Percentiles rank a stretch among this genome's conserved stretches.
Evolutionary conservation across 2,329 filamentous ascomycete species (phyloP).

Genomic region (Fusarium caatingaense): DNA sequence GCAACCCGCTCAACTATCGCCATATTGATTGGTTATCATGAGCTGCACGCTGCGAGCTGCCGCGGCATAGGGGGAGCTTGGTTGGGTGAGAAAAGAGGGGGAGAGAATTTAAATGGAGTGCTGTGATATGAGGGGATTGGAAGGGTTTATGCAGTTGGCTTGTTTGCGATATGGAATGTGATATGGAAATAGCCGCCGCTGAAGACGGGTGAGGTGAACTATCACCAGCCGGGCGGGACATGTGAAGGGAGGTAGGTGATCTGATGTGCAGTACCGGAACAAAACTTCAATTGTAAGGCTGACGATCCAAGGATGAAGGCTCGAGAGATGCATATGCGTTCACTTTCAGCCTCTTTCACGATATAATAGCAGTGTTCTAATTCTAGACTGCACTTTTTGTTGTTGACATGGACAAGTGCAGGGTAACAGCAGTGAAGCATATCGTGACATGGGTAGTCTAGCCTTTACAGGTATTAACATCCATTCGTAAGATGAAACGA

Average conservation of each 20-base stretch:
- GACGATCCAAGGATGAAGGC: conserved; percentile 26
- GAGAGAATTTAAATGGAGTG: conserved; percentile 4
- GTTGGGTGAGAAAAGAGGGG: conserved; percentile 25
- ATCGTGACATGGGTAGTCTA: not conserved
- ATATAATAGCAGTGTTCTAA: not conserved
- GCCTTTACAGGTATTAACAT: not conserved
- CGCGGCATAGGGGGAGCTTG: conserved; percentile 13
- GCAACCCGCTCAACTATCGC: conserved; percentile 3
- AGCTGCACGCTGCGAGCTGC: conserved; percentile 23
- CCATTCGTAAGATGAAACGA: not conserved
- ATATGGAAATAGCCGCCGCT: conserved; percentile 13
- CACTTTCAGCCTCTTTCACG: not conserved
- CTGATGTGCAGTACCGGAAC: conserved; percentile 10
- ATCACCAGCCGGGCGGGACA: not conserved
- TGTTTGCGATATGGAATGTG: not conserved
- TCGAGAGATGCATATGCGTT: conserved; percentile 21
- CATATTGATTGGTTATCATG: conserved; percentile 29
- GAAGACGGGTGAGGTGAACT: not conserved
- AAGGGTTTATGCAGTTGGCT: not conserved
- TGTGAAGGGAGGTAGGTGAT: conserved; percentile 8
- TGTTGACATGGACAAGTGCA: not conserved
- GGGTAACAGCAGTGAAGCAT: conserved; percentile 6
- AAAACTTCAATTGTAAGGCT: conserved; percentile 29
- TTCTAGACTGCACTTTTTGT: not conserved
- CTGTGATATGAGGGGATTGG: conserved; percentile 27